A percentile compares a stretch with the other conserved stretches of the same genome.
Conservation (phyloP, 257 asterid species). For the Solanum clarkiae region DNA sequence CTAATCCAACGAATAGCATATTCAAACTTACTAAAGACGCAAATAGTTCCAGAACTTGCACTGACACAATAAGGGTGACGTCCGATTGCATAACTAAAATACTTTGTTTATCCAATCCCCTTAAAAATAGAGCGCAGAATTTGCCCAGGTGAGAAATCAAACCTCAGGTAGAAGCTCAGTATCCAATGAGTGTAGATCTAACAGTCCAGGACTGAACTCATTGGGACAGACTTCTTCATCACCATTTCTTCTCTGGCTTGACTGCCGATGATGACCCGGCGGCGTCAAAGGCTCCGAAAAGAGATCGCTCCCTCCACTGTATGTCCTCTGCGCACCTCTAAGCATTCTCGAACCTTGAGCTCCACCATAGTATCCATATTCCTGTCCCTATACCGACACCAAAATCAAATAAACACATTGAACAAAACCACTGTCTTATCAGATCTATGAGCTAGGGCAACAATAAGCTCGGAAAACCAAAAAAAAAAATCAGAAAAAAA, state of each 20-base stretch:
- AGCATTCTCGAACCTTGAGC: conserved; percentile 56
- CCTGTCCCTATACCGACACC: conserved; percentile 21
- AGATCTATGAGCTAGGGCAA: conserved; percentile 23
- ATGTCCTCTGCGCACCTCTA: conserved; percentile 47
- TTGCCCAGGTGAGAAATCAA: background rate
- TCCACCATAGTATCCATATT: conserved; percentile 50
- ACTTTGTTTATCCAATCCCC: background rate
- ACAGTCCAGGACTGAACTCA: conserved; percentile 83
- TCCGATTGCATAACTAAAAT: background rate
- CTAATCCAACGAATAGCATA: background rate
- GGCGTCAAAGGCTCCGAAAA: conserved; percentile 76
- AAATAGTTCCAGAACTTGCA: background rate
- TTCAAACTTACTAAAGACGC: background rate
- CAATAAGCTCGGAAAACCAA: background rate
- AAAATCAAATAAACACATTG: background rate
- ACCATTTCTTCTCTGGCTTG: conserved; percentile 30
- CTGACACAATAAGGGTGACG: background rate
- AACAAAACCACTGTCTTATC: background rate
- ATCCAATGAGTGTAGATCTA: conserved; percentile 94
- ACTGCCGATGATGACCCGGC: conserved; percentile 29
- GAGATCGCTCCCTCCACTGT: conserved; percentile 44
- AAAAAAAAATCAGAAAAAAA: background rate
- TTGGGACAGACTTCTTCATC: conserved; percentile 53
- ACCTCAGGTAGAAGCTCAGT: conserved; percentile 93
- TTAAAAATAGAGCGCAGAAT: background rate